A percentile compares a stretch with the other conserved stretches of the same genome.
Conservation (phyloP, 768 basidiomycete genomes). For the Boletus rubroflammeus region DNA sequence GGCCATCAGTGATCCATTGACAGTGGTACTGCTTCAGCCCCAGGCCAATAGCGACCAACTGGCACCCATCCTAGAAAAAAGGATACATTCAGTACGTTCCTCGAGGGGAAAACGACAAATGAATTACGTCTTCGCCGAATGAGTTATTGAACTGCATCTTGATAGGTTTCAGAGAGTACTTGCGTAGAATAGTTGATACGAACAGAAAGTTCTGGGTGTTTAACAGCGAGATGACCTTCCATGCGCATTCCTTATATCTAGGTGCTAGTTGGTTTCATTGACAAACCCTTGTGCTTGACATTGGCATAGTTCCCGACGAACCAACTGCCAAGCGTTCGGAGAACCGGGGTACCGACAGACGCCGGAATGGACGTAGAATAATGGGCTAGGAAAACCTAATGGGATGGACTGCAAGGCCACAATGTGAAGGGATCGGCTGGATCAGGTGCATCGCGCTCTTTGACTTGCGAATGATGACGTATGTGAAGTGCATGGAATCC, state of each 20-base stretch:
- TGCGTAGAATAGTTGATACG: neutral
- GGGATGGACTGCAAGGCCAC: neutral
- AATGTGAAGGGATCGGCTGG: neutral
- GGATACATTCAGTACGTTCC: neutral
- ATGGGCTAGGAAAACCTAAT: neutral
- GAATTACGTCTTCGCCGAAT: conserved; percentile 16
- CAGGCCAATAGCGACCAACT: conserved; percentile 6
- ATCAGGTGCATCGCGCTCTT: neutral
- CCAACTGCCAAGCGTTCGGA: conserved; percentile 15
- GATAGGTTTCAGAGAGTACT: neutral
- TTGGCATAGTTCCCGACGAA: conserved; percentile 17
- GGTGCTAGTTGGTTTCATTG: neutral
- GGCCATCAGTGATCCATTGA: conserved; percentile 11
- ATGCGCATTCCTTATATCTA: conserved; percentile 12
- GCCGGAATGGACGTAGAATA: neutral
- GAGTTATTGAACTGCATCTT: conserved; percentile 6
- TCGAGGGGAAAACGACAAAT: neutral
- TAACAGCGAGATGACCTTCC: neutral
- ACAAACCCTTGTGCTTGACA: neutral
- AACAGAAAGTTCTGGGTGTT: neutral
- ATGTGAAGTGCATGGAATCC: neutral
- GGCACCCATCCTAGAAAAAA: conserved; percentile 7
- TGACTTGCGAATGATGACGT: neutral
- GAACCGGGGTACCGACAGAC: neutral
- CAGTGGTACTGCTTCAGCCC: conserved; percentile 3